A percentile compares a stretch with the other conserved stretches of the same genome.
Evolutionary conservation across 768 basidiomycete genomes (phyloP).

Genomic region (Hemileccinum rubropunctum): DNA sequence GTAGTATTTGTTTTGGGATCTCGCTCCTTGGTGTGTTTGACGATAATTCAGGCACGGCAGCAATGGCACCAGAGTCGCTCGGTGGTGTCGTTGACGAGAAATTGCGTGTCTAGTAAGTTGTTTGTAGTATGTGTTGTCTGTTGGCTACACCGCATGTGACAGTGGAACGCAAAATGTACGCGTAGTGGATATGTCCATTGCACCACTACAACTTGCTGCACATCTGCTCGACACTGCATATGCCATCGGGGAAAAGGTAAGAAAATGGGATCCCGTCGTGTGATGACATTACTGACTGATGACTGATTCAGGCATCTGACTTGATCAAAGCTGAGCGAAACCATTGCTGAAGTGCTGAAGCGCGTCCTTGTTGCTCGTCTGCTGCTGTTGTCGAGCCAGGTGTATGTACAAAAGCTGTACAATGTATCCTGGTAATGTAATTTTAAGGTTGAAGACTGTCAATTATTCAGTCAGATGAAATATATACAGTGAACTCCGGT

Average conservation of each 20-base stretch:
- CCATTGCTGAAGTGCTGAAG: too few relatives aligned
- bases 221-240: constrained; percentile 18
- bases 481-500: too few relatives aligned
- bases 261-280: background rate
- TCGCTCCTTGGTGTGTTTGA: background rate
- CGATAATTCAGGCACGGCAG: constrained; percentile 9
- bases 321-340: constrained; percentile 6
- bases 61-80: constrained; percentile 17
- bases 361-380: too few relatives aligned
- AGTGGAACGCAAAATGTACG: constrained; percentile 18
- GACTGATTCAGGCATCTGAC: constrained; percentile 5
- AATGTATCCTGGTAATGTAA: too few relatives aligned
- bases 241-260: constrained; percentile 18
- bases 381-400: too few relatives aligned
- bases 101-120: constrained; percentile 15
- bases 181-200: constrained; percentile 17
- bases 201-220: constrained; percentile 12
- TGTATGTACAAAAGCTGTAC: too few relatives aligned
- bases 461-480: too few relatives aligned
- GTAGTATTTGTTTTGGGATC: background rate
- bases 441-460: too few relatives aligned
- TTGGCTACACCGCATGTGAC: background rate
- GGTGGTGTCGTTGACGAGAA: constrained; percentile 19
- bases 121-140: too few relatives aligned
- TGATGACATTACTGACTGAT: background rate